These are phyloP conservation scores for Pulveroboletus sp. DNA, from an alignment of 768 basidiomycete species.

Conservation along the genomic window DNA sequence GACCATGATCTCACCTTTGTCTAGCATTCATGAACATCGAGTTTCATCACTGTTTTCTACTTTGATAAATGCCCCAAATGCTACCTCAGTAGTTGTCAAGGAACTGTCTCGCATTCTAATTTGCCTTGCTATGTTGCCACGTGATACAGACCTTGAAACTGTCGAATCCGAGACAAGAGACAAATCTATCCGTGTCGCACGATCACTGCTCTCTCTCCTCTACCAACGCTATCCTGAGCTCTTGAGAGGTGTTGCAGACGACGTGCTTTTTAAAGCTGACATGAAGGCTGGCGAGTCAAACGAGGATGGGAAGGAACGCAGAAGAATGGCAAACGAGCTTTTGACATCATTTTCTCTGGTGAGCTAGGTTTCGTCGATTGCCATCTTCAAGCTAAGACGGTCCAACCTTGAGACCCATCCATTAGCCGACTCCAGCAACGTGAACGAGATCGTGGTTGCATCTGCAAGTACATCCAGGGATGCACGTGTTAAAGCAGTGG, in stretches of 20 bases:
- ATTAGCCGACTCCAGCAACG: conserved; percentile 25
- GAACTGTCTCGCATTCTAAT: conserved; percentile 23
- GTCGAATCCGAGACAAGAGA: conserved; percentile 5
- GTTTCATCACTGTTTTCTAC: conserved; percentile 28
- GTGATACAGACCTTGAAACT: background rate
- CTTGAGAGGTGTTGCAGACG: conserved; percentile 41
- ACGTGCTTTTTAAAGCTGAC: conserved; percentile 27
- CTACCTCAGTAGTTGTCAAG: conserved; percentile 19
- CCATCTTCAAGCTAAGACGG: background rate
- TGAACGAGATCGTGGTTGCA: conserved; percentile 46
- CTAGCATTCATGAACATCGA: conserved; percentile 30
- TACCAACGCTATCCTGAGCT: conserved; percentile 61
- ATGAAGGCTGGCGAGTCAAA: conserved; percentile 9
- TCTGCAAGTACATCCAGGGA: conserved; percentile 59
- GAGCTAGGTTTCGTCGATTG: conserved; percentile 7
- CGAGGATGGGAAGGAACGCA: conserved; percentile 29
- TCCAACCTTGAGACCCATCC: conserved; percentile 18
- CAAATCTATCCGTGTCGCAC: conserved; percentile 10
- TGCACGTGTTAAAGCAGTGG: conserved; percentile 56
- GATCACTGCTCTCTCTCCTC: conserved; percentile 47
- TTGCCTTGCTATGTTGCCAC: conserved; percentile 12
- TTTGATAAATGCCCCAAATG: conserved; percentile 25
- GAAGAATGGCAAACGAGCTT: conserved; percentile 48
- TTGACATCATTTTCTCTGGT: conserved; percentile 58
- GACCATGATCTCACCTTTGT: background rate